Base-by-base conservation (phyloP, 108 stramenopile genomes). In the Discostella pseudostelligera region DNA sequence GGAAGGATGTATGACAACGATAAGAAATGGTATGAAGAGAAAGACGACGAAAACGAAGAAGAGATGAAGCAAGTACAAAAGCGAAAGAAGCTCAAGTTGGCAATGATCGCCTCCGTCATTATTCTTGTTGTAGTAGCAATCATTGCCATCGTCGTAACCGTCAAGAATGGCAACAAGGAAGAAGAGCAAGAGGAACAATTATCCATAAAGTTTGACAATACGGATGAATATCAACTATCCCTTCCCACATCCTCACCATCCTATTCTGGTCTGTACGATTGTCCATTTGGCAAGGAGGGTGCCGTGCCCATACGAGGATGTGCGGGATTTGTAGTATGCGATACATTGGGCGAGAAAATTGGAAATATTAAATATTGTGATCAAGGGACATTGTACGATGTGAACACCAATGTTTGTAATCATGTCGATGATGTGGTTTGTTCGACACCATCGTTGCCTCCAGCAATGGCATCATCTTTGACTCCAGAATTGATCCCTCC, bases 261-360 rank as follows among this genome's bases (percentile, higher is more conserved):
- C 0, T 77, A 49, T 59, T 13, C 28, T 13, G 76, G 76, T 2
- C 11, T 64, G 14, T 77, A 69, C 58, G 13, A 44, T 14, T 77
- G 76, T 47, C 58, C 63, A 11, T 24, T 14, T 51, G 76, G 62
- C n/a, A 39, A 59, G 1, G 8, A 0, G 13, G 76, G 76, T 9
- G 46, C 40, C 0, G 54, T 67, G 8, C 56, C 68, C 1, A 69
- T 62, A 4, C 54, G 56, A 20, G 68, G 68, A 0, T 77, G 76
- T 55, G 20, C 69, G 11, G 76, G 76, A 29, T 77, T 58, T 26
- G 63, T 69, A 5, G 29, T 65, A 57, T 77, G 76, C 63, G 50
- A 69, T 19, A 43, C 26, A 1, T 28, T 37, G 1, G 62, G 62
- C 0, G 62, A n/a, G 9, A 4, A 10, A 2, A 26, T 28, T 1